A percentile compares a stretch with the other conserved stretches of the same genome.
phyloP scores from a whole-genome alignment of 495 filamentous ascomycete species.

The Mytilinidion resinicola region DNA sequence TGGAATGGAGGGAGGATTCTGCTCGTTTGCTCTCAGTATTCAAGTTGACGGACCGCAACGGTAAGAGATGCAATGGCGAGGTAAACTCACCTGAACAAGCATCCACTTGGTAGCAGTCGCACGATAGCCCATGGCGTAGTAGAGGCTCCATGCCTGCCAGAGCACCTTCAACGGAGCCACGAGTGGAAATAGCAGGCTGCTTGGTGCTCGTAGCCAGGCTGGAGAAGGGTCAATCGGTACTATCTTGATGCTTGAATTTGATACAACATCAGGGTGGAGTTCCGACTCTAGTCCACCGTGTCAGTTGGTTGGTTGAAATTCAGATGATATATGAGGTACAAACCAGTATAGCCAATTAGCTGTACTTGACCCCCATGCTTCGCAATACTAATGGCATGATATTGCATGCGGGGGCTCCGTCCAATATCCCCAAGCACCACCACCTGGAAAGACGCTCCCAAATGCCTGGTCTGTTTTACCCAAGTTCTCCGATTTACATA shows the following conservation, averaged over 20 bases:
- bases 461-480: conserved; percentile 23
- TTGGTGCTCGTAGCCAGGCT: conserved; percentile 54
- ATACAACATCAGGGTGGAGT: conserved; percentile 67
- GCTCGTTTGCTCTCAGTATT: conserved; percentile 7
- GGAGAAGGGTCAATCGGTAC: conserved; percentile 60
- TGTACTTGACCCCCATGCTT: conserved; percentile 73
- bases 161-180: conserved; percentile 81
- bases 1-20: conserved; percentile 95
- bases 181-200: conserved; percentile 70
- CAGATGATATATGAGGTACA: conserved; percentile 1
- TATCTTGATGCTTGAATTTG: conserved; percentile 59
- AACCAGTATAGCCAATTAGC: conserved; percentile 83
- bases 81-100: conserved; percentile 58
- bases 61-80: not conserved
- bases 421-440: conserved; percentile 98
- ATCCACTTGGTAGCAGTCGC: conserved; percentile 71
- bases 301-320: not conserved
- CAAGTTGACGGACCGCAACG: no score
- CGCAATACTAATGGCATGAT: conserved; percentile 91
- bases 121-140: conserved; percentile 63
- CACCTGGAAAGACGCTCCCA: conserved; percentile 59
- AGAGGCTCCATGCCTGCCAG: conserved; percentile 67
- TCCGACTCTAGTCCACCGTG: conserved; percentile 47
- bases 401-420: conserved; percentile 95
- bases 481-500: conserved; percentile 15